Conservation (phyloP, 805 yeast species). For the Monosporozyma siamensis region DNA sequence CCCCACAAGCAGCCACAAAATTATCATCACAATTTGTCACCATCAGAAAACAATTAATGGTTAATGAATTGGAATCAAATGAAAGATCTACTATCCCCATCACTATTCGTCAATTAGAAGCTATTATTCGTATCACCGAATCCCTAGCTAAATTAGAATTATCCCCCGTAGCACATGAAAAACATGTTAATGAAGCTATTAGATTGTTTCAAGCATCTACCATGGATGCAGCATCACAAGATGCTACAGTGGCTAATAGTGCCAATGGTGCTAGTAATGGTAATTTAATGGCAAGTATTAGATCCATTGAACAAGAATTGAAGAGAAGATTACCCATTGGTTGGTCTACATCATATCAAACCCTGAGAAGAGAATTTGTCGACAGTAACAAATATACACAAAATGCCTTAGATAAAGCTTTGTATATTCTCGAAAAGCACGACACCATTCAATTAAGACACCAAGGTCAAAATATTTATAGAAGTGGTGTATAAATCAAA, state of each 20-base stretch:
- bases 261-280: conserved; percentile 46
- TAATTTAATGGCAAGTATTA: conserved; percentile 60
- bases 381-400: conserved; percentile 52
- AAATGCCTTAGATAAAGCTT: conserved; percentile 72
- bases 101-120: conserved; percentile 95
- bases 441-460: conserved; percentile 83
- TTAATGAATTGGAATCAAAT: conserved; percentile 69
- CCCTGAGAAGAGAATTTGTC: conserved; percentile 75
- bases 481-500: conserved; percentile 51
- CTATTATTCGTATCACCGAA: conserved; percentile 92
- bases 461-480: conserved; percentile 72
- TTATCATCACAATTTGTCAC: conserved; percentile 87
- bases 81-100: conserved; percentile 94
- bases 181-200: conserved; percentile 92
- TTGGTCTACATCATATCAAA: conserved; percentile 84
- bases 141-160: conserved; percentile 80
- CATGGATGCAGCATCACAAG: conserved; percentile 74
- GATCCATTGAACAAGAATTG: conserved; percentile 72
- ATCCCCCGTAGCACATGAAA: conserved; percentile 73
- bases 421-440: conserved; percentile 71
- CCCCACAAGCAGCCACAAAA: conserved; percentile 82
- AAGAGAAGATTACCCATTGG: conserved; percentile 91
- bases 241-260: conserved; percentile 40
- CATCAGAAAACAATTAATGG: conserved; percentile 73
- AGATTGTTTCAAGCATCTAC: conserved; percentile 93